Evolutionary conservation across 345 rosid species (phyloP).

Genomic region (Limnanthes douglasii): DNA sequence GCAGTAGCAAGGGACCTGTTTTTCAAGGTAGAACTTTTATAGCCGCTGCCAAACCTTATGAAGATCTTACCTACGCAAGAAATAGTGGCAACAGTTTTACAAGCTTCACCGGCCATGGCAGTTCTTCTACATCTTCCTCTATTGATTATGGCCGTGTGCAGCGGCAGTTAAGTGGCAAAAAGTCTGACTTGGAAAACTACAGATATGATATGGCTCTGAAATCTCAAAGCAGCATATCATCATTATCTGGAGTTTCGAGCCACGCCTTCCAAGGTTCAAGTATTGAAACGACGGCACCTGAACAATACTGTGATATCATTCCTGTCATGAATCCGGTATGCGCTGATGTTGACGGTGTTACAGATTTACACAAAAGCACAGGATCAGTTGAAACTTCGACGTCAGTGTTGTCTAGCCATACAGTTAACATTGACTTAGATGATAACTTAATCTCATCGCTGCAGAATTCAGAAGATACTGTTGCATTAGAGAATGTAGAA

Average conservation of each 20-base stretch:
- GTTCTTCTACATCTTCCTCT: conserved; percentile 75
- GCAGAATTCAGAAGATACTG: conserved; percentile 12
- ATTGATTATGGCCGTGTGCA: conserved; percentile 51
- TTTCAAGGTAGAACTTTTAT: conserved; percentile 48
- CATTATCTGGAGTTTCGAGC: conserved; percentile 40
- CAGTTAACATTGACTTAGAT: conserved; percentile 18
- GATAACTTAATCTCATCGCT: conserved; percentile 15
- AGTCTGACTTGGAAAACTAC: conserved; percentile 52
- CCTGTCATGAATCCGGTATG: no score
- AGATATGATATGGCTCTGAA: conserved; percentile 35
- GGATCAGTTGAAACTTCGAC: conserved; percentile 25
- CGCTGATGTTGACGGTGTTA: no score
- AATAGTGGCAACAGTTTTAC: conserved; percentile 52
- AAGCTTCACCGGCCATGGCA: conserved; percentile 71
- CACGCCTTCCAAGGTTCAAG: conserved; percentile 33
- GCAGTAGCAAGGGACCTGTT: conserved; percentile 61
- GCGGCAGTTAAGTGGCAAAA: conserved; percentile 56
- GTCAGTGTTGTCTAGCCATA: conserved; percentile 16
- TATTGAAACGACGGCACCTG: conserved; percentile 24
- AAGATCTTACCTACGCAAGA: conserved; percentile 58
- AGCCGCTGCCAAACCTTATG: conserved; percentile 41
- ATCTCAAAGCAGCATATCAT: conserved; percentile 44
- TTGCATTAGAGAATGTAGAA: conserved; percentile 23
- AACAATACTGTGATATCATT: no score
- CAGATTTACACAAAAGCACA: conserved; percentile 17